These are phyloP conservation scores for Pilobolus umbonatus DNA, from an alignment of 192 early-diverging fungal genomes.

Conservation along the genomic window DNA sequence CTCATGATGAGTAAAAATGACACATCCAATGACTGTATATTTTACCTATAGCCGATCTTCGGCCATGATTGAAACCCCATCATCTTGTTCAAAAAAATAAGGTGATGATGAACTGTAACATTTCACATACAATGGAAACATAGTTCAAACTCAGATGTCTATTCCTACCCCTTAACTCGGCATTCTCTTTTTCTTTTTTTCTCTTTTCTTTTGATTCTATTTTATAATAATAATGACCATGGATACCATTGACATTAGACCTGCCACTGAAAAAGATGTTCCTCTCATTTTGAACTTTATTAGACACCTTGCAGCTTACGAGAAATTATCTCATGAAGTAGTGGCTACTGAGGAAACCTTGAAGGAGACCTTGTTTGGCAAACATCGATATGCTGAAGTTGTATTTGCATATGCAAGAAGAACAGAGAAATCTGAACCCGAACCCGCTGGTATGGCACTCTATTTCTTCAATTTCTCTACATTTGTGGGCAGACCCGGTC, in stretches of 20 bases:
- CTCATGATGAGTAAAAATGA: too few species aligned
- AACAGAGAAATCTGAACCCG: slow-evolving; percentile 18
- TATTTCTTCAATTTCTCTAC: slow-evolving; percentile 86
- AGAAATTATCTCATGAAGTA: slow-evolving; percentile 67
- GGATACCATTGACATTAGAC: slow-evolving; percentile 32
- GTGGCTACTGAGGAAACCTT: slow-evolving; percentile 65
- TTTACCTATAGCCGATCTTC: too few species aligned
- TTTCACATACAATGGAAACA: too few species aligned
- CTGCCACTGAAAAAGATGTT: slow-evolving; percentile 57
- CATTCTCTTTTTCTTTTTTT: not conserved
- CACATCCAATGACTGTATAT: too few species aligned
- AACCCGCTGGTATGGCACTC: slow-evolving; percentile 73
- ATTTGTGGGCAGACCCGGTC: slow-evolving; percentile 64
- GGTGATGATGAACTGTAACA: too few species aligned
- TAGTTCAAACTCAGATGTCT: too few species aligned
- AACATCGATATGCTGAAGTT: slow-evolving; percentile 60
- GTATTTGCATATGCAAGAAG: slow-evolving; percentile 54
- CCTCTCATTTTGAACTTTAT: slow-evolving; percentile 68
- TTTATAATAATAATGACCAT: not conserved
- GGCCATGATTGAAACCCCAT: too few species aligned
- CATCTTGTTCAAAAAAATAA: too few species aligned
- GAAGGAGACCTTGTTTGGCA: slow-evolving; percentile 58
- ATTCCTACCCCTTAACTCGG: not conserved
- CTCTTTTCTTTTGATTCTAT: slow-evolving; percentile 4
- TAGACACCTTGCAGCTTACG: slow-evolving; percentile 68